phyloP scores from a whole-genome alignment of 192 early-diverging fungal genomes.

The Mortierella alpina region DNA sequence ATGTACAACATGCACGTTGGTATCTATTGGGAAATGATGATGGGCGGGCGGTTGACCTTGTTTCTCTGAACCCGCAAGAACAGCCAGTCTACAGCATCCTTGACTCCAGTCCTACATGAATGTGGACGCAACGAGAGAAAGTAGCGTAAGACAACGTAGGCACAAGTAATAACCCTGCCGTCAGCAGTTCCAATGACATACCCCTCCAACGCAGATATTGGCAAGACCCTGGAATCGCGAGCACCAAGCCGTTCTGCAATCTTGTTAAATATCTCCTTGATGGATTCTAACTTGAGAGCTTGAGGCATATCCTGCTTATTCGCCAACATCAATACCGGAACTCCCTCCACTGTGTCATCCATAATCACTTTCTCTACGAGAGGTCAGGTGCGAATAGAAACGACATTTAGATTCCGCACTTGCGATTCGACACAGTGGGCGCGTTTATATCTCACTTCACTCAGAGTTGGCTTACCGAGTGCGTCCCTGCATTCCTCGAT shows the following conservation, averaged over 20 bases:
- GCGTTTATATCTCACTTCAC: background rate
- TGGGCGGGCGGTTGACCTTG: slow-evolving; percentile 80
- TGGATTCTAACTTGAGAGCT: slow-evolving; percentile 77
- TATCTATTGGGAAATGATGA: slow-evolving; percentile 60
- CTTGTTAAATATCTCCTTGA: slow-evolving; percentile 93
- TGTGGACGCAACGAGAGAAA: slow-evolving; percentile 5
- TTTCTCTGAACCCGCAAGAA: slow-evolving; percentile 85
- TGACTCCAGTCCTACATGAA: slow-evolving; percentile 77
- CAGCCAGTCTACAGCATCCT: slow-evolving; percentile 94
- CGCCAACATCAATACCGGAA: slow-evolving; percentile 93
- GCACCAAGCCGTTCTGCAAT: slow-evolving; percentile 87
- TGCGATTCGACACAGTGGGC: background rate
- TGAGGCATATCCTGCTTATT: slow-evolving; percentile 92
- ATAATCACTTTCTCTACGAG: slow-evolving; percentile 78
- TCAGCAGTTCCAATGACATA: slow-evolving; percentile 44
- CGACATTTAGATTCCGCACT: background rate
- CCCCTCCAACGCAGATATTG: slow-evolving; percentile 86
- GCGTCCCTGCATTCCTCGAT: slow-evolving; percentile 82
- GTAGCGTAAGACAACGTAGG: background rate
- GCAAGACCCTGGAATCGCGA: slow-evolving; percentile 88
- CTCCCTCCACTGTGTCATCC: slow-evolving; percentile 78
- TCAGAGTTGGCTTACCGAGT: slow-evolving; percentile 67
- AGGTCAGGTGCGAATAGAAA: background rate
- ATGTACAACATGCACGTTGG: background rate
- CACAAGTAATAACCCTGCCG: slow-evolving; percentile 8